These are phyloP conservation scores for Inosperma sp. DNA, from an alignment of 768 basidiomycete species.

Conservation along the genomic window DNA sequence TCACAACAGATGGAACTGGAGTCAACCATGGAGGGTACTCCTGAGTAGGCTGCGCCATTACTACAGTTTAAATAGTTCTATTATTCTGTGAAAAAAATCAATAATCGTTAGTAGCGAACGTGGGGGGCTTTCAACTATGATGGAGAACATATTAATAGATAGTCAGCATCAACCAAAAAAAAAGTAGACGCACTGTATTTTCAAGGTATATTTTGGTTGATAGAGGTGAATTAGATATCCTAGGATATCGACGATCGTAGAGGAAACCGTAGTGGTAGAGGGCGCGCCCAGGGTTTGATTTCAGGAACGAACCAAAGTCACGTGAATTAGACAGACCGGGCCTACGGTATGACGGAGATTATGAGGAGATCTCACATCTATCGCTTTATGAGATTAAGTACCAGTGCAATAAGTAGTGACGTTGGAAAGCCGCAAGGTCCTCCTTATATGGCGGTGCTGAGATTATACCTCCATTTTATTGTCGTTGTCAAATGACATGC, in stretches of 20 bases:
- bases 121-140: slow-evolving; percentile 29
- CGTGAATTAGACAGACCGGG: too few relatives aligned
- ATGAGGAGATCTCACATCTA: too few relatives aligned
- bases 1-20: slow-evolving; percentile 46
- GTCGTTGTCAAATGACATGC: too few relatives aligned
- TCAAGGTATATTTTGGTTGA: slow-evolving; percentile 11
- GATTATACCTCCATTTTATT: too few relatives aligned
- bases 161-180: neutral
- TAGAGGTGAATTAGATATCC: slow-evolving; percentile 20
- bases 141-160: slow-evolving; percentile 4
- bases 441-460: too few relatives aligned
- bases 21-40: slow-evolving; percentile 71
- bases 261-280: too few relatives aligned
- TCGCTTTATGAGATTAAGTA: too few relatives aligned
- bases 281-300: too few relatives aligned
- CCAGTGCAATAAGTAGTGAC: too few relatives aligned
- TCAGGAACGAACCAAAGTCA: too few relatives aligned
- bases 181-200: slow-evolving; percentile 18
- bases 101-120: slow-evolving; percentile 45
- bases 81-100: slow-evolving; percentile 21
- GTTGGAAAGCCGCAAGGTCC: too few relatives aligned
- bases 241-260: slow-evolving; percentile 21
- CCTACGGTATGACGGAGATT: too few relatives aligned
- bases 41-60: slow-evolving; percentile 62
- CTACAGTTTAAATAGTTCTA: slow-evolving; percentile 19